Base-by-base conservation (phyloP, 371 early-diverging fungal species). In the Amoeboaphelidium protococcarum region DNA sequence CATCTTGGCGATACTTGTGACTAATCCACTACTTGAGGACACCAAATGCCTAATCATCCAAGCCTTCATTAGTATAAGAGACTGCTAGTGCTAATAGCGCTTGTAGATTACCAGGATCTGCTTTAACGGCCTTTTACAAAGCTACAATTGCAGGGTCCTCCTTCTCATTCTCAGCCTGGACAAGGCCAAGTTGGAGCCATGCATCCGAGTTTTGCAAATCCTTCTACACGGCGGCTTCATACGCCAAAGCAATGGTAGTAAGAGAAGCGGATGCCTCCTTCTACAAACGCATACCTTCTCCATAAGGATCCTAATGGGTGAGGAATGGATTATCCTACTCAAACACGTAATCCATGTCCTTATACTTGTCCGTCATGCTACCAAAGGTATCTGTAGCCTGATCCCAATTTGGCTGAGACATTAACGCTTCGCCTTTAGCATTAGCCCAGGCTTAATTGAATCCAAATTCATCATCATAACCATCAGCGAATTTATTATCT, bases 81-180 rank as follows among this genome's bases (percentile, higher is more conserved):
- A 92, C 88, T 2, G 94, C 75, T 41, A 95, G 61, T 2, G 78
- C 84, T 13, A 87, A 58, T 71, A 80, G 80, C 16, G 80, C 79
- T 47, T 82, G 79, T 24, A 76, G 51, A 19, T 68, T 54, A 19
- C 58, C 51, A 0, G 87, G 80, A 49, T 87, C 73, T n/a, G 77
- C 51, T 23, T 65, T 58, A 2, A 80, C 72, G 2, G 87, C 82
- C 46, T 76, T 73, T 23, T 74, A 68, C 25, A 95, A 58, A 0
- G 92, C 86, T 0, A 82, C 77, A 51, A 95, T 86, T 0, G 95
- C 91, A 4, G 78, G 71, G 0, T 61, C 64, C 53, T 95, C 95
- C 27, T 82, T 77, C 58, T 95, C 95, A 53, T 90, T 91, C 55
- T 95, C 91, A 46, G 87, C 88, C 53, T 95, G 95, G 0, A 52